phyloP scores from a whole-genome alignment of 2,329 filamentous ascomycete species.

The Epichloe typhina region DNA sequence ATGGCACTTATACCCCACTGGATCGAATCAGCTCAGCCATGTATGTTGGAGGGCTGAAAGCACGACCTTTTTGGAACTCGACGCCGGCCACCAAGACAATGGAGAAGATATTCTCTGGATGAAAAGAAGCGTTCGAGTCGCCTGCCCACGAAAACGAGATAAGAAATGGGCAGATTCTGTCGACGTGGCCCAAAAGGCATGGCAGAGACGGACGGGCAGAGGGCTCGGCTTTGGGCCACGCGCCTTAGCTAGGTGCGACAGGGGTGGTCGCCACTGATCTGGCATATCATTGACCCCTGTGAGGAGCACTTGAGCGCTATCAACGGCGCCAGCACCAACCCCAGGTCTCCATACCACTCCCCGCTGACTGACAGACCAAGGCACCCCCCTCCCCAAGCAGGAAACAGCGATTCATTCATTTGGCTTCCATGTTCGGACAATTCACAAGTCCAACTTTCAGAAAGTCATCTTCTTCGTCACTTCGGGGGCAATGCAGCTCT shows the following conservation, averaged over 20 bases:
- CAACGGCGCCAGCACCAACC: slow-evolving; percentile 1
- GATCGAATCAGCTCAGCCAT: neutral
- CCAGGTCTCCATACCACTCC: neutral
- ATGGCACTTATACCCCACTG: slow-evolving; percentile 3
- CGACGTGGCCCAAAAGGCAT: neutral
- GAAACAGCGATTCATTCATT: neutral
- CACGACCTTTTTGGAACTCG: neutral
- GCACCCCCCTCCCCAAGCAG: neutral
- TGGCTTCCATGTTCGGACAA: no score
- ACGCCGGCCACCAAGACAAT: neutral
- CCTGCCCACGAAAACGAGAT: neutral
- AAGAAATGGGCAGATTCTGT: neutral
- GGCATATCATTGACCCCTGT: neutral
- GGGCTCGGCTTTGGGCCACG: slow-evolving; percentile 3
- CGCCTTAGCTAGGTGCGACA: slow-evolving; percentile 1
- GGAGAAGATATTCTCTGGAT: neutral
- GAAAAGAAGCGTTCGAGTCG: neutral
- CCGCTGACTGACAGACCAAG: neutral
- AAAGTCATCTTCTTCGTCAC: neutral
- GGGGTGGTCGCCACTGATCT: slow-evolving; percentile 4
- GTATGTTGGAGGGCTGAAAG: no score
- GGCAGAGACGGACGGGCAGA: slow-evolving; percentile 1
- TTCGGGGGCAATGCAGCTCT: neutral
- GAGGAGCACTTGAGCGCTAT: neutral
- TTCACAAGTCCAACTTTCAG: no score